Conservation (phyloP, 257 asterid species). For the Nicotiana attenuata region DNA sequence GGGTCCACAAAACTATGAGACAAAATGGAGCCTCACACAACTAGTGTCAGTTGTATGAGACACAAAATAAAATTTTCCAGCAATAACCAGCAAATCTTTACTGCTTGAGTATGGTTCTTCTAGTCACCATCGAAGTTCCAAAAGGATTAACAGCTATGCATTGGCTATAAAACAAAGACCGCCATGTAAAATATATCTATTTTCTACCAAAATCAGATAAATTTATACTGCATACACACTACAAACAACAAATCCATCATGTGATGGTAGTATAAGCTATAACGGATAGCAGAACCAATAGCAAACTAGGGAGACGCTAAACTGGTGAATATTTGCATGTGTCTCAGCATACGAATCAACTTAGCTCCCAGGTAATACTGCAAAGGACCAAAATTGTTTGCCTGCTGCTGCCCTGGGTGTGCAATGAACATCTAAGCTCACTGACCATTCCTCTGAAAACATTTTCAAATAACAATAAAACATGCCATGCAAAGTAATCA, state of each 20-base stretch:
- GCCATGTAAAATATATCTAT: not conserved
- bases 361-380: not conserved
- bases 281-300: not conserved
- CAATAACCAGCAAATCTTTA: not conserved
- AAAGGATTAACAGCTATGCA: not conserved
- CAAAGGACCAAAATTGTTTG: not conserved
- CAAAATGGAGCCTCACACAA: no score
- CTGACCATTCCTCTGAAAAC: not conserved
- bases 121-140: not conserved
- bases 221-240: not conserved
- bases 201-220: not conserved
- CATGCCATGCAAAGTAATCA: not conserved
- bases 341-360: not conserved
- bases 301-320: not conserved
- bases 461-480: not conserved
- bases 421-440: not conserved
- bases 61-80: no score
- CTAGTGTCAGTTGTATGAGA: no score
- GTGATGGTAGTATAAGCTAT: not conserved
- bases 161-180: not conserved
- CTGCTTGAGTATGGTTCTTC: not conserved
- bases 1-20: no score
- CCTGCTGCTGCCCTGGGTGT: not conserved
- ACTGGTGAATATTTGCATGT: not conserved
- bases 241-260: not conserved